These are phyloP conservation scores for Chiua virens DNA, from an alignment of 768 basidiomycete genomes.

Conservation along the genomic window DNA sequence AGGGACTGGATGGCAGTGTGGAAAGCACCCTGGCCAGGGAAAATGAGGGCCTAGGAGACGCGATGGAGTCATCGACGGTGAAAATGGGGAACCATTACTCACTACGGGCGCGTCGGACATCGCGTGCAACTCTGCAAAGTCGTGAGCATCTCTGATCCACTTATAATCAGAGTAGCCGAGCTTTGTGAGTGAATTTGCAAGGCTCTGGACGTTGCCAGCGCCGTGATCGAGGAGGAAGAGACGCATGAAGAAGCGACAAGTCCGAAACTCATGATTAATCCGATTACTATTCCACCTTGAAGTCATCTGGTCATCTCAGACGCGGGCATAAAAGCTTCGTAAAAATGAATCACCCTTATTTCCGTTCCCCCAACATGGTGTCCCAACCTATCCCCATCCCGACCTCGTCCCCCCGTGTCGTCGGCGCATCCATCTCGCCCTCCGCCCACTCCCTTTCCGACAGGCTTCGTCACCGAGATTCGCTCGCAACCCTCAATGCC, in stretches of 20 bases:
- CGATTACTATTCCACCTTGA: no score
- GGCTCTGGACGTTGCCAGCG: slow-evolving; percentile 90
- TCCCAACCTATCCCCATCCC: slow-evolving; percentile 46
- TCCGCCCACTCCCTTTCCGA: slow-evolving; percentile 44
- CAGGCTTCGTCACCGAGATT: slow-evolving; percentile 41
- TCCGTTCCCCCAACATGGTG: slow-evolving; percentile 40
- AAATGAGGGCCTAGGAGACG: slow-evolving; percentile 76
- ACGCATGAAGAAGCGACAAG: slow-evolving; percentile 33
- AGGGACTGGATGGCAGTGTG: slow-evolving; percentile 84
- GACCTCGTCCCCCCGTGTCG: slow-evolving; percentile 28
- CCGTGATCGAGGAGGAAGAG: slow-evolving; percentile 96
- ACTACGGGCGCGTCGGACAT: slow-evolving; percentile 53
- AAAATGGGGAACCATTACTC: slow-evolving; percentile 36
- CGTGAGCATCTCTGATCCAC: slow-evolving; percentile 81
- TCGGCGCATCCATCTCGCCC: slow-evolving; percentile 58
- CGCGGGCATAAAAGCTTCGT: slow-evolving; percentile 16
- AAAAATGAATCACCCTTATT: slow-evolving; percentile 14
- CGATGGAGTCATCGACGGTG: slow-evolving; percentile 8
- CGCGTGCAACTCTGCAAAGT: slow-evolving; percentile 60
- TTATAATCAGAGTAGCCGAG: slow-evolving; percentile 80
- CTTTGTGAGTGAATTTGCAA: slow-evolving; percentile 85
- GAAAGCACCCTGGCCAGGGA: slow-evolving; percentile 96
- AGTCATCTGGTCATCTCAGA: not conserved
- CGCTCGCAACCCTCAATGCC: slow-evolving; percentile 30
- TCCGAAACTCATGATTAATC: not conserved